phyloP scores from a whole-genome alignment of 2,329 filamentous ascomycete genomes.

The Calycina herbarum region DNA sequence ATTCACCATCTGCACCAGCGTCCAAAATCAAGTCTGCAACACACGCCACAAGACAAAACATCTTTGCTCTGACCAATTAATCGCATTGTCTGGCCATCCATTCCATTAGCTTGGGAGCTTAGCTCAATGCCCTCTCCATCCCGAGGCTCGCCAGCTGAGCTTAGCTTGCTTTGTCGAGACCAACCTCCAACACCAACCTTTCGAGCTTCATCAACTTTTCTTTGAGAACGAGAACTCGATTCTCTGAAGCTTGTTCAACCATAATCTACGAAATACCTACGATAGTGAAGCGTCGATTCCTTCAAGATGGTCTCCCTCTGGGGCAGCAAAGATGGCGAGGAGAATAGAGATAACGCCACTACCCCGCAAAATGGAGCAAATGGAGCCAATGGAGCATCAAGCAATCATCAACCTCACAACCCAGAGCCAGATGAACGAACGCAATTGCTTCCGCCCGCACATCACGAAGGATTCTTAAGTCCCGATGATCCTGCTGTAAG shows the following conservation, averaged over 20 bases:
- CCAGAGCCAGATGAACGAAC: slow-evolving; percentile 59
- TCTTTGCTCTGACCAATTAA: background rate
- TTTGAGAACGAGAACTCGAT: background rate
- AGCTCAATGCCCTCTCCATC: background rate
- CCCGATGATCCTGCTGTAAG: slow-evolving; percentile 79
- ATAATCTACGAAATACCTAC: background rate
- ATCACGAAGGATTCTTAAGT: slow-evolving; percentile 58
- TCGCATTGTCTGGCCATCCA: background rate
- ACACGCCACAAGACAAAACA: background rate
- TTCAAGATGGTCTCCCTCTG: slow-evolving; percentile 52
- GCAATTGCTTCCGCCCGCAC: slow-evolving; percentile 33
- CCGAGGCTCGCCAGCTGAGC: background rate
- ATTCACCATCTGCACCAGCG: background rate
- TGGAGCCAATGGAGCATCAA: slow-evolving; percentile 31
- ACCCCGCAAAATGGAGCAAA: slow-evolving; percentile 25
- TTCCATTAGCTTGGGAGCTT: slow-evolving; percentile 1
- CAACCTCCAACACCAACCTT: background rate
- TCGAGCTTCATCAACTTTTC: background rate
- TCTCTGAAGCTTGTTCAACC: background rate
- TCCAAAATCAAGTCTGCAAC: background rate
- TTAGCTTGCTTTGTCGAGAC: background rate
- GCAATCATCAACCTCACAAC: slow-evolving; percentile 32
- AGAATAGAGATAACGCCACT: slow-evolving; percentile 20
- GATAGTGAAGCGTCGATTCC: background rate
- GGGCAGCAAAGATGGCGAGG: slow-evolving; percentile 51